phyloP scores from a whole-genome alignment of 192 early-diverging fungal genomes.

The Funneliformis geosporum region DNA sequence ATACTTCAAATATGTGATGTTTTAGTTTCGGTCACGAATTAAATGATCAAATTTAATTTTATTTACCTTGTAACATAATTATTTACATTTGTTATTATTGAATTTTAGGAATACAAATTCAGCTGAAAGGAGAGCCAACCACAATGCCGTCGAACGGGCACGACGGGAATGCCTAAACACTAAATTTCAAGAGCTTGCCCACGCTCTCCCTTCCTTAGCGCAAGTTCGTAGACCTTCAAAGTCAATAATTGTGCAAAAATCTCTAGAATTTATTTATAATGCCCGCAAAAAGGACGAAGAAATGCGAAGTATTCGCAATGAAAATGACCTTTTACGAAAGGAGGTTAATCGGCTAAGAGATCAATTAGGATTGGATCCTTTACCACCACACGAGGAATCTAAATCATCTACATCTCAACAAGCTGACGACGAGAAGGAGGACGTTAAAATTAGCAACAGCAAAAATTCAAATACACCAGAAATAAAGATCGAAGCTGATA shows the following conservation, averaged over 20 bases:
- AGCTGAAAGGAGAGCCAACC: slow-evolving; percentile 70
- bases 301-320: slow-evolving; percentile 45
- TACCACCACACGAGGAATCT: slow-evolving; percentile 30
- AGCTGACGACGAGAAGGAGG: slow-evolving; percentile 21
- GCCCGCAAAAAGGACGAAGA: slow-evolving; percentile 41
- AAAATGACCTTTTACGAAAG: slow-evolving; percentile 55
- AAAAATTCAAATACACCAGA: slow-evolving; percentile 15
- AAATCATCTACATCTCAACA: not conserved
- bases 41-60: not conserved
- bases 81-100: not conserved
- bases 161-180: slow-evolving; percentile 77
- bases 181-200: slow-evolving; percentile 81
- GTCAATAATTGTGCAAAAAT: slow-evolving; percentile 78
- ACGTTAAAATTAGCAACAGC: not conserved
- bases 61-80: no score
- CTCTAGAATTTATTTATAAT: slow-evolving; percentile 62
- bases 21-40: not conserved
- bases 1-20: not conserved
- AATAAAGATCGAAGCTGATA: slow-evolving; percentile 18
- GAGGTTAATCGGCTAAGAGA: slow-evolving; percentile 64
- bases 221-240: slow-evolving; percentile 78
- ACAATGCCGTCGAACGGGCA: slow-evolving; percentile 82
- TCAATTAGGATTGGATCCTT: slow-evolving; percentile 57
- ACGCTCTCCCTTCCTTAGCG: slow-evolving; percentile 72
- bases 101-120: slow-evolving; percentile 38